Evolutionary conservation across 176 grass and related monocot species (phyloP), one percentile per base, ranked within the genome.

Genomic region (Thalia dealbata): DNA sequence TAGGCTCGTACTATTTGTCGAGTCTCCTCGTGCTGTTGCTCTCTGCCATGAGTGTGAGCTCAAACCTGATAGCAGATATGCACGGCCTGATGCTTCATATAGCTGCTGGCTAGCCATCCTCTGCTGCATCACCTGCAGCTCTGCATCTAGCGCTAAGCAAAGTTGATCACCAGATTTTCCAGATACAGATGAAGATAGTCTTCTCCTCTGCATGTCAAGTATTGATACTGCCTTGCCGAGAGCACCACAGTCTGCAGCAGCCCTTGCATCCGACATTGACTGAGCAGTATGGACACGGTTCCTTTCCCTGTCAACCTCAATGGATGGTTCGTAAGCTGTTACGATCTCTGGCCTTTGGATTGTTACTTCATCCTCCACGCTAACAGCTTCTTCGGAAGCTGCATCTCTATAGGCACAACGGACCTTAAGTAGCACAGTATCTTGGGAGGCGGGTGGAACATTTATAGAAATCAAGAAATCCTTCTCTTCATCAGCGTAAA

Each of bases 41-140:
- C 92, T 71, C 44, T 96, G 92, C 86, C 92, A 96, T 12, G 86
- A 91, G 67, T 96, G 92, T 2, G 92, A 96, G 77, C 92, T 96
- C 72, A 96, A 73, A 42, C 92, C 88, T 0, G 92, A 96, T 16
- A 96, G 84, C 32, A 96, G 84, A 6, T 91, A 96, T 14, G 92
- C 92, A 8, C 92, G 77, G 10, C 92, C 92, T 0, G 88, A 87
- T 19, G 83, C 86, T 74, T 91, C 88, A 0, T 96, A 96, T 56
- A 74, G 82, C 61, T 96, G 92, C 48, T 74, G 86, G 72, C 76
- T 84, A 4, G 81, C 86, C 92, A 96, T 96, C 79, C 92, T 80
- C 55, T 86, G 86, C 35, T 96, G 92, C 88, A 91, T 89, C 79
- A 91, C 88, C 81, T 77, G 89, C 76, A 96, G 81, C 76, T 96